Evolutionary conservation across 2,329 filamentous ascomycete genomes (phyloP), one percentile per base, ranked within the genome.

Genomic region (Neopestalotiopsis rosae): DNA sequence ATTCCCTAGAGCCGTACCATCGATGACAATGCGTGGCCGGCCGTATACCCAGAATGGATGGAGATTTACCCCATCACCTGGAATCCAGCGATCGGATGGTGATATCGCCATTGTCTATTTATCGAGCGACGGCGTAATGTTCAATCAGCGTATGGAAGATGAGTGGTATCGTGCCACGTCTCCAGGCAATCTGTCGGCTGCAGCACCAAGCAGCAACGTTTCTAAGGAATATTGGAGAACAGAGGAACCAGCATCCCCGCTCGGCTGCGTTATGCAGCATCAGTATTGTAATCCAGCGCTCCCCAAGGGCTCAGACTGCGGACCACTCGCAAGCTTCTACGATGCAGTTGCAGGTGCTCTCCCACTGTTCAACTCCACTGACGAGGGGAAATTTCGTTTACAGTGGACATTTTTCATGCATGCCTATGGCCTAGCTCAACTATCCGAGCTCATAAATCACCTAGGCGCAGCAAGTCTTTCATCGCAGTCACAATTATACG

Each of bases 261-360:
- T 67, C 7, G 66, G 38, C 4, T 67, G 66, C 38, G 7, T 42
- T 4, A 40, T 49, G 38, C 66, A 67, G 14, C 45, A 17, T 13
- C 66, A 67, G 12, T 67, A 49, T 34, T 67, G 66, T n/a, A 67
- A 62, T 10, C 20, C 66, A n/a, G 66, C 57, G 30, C 42, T 45
- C 30, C 4, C 14, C 6, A 61, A n/a, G 4, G 17, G 38, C 5
- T 14, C 13, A 57, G 59, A 49, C 30, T 67, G 66, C 34, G 59
- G 58, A n/a, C 66, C 66, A 20, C 66, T 67, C 13, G 30, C 40
- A 7, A 34, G 58, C 1, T 67, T 17, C 38, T 14, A 14, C 14
- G 66, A 67, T 45, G 66, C 66, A 24, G 10, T 32, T 9, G 20
- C 14, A 5, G 66, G 58, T 28, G 66, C 66, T 28, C 32, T 24